A percentile compares a stretch with the other conserved stretches of the same genome.
Evolutionary conservation across 2,329 filamentous ascomycete genomes (phyloP).

Genomic region (Didymella segeticola): DNA sequence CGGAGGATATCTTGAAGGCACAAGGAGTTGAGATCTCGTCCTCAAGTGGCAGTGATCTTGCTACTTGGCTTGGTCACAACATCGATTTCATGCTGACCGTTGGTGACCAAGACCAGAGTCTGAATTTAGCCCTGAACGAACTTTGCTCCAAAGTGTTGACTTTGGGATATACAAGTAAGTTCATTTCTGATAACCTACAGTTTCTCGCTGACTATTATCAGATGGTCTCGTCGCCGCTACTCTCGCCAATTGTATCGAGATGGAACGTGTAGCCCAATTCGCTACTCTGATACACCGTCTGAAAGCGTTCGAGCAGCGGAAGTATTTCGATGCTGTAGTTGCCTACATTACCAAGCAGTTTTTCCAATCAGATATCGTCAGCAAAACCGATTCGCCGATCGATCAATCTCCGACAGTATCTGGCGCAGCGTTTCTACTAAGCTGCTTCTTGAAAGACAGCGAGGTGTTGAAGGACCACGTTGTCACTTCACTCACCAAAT

Average conservation of each 20-base stretch:
- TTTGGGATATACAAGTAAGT: constrained; percentile 71
- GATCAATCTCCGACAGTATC: constrained; percentile 30
- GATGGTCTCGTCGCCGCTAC: constrained; percentile 34
- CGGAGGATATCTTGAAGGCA: constrained; percentile 58
- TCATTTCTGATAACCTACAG: neutral
- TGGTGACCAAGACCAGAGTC: constrained; percentile 46
- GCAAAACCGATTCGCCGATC: constrained; percentile 21
- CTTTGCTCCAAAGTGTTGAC: constrained; percentile 67
- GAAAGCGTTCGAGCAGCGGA: constrained; percentile 57
- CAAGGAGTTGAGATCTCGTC: constrained; percentile 61
- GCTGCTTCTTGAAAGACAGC: constrained; percentile 33
- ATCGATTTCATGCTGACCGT: constrained; percentile 60
- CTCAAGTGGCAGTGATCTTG: constrained; percentile 68
- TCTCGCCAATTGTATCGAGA: constrained; percentile 20
- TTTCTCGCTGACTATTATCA: constrained; percentile 12
- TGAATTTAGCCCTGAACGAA: constrained; percentile 41
- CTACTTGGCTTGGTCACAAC: constrained; percentile 73
- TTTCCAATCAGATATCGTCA: constrained; percentile 16
- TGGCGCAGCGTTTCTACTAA: constrained; percentile 32
- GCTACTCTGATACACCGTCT: constrained; percentile 51
- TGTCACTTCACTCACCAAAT: constrained; percentile 48
- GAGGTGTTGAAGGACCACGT: constrained; percentile 42
- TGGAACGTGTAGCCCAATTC: constrained; percentile 29
- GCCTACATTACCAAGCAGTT: constrained; percentile 32
- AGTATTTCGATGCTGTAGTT: constrained; percentile 48